Base-by-base conservation (phyloP, 495 filamentous ascomycete species). In the Thermothielavioides terrestris region DNA sequence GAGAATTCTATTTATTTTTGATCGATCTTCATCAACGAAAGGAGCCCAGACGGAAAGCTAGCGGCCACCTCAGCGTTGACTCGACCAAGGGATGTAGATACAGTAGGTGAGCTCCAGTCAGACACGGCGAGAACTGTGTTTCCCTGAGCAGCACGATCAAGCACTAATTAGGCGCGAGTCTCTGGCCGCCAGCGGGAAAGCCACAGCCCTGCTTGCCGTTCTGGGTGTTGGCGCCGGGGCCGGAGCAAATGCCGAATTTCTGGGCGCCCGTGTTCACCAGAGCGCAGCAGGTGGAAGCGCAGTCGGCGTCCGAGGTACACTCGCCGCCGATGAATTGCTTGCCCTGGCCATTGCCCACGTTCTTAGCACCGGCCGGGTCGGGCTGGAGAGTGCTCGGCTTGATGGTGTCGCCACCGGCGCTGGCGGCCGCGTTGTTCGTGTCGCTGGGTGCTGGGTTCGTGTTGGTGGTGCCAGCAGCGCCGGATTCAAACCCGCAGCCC, bases 201-300 rank as follows among this genome's bases (percentile, higher is more conserved):
- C 72, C 72, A 50, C 72, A 76, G 18, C 72, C 71, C 10, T 65
- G 61, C 62, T 76, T 76, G 32, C 69, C 72, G 35, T 64, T 63
- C 54, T 70, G 68, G 44, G 52, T 62, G 44, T 65, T 57, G n/a
- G 66, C 71, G 8, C 55, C 62, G 1, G 60, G 45, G 2, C 69
- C 71, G 8, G 71, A 72, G 65, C 68, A 71, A 21, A 65, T 44
- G 9, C 62, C 67, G 49, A 60, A 62, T 17, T 28, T 42, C 28
- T 40, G 50, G 15, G 37, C 49, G 20, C 62, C 66, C 20, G 49
- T 60, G 44, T 56, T 58, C 27, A 64, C 52, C 1, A 56, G 40
- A 8, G 59, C 56, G 43, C 57, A 60, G 56, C 59, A 60, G 15
- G 27, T 42, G 10, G 58, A 56, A 7, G 55, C 60, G 58, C 60